Conservation (phyloP, 306 rosid species). For the Quercus suber region DNA sequence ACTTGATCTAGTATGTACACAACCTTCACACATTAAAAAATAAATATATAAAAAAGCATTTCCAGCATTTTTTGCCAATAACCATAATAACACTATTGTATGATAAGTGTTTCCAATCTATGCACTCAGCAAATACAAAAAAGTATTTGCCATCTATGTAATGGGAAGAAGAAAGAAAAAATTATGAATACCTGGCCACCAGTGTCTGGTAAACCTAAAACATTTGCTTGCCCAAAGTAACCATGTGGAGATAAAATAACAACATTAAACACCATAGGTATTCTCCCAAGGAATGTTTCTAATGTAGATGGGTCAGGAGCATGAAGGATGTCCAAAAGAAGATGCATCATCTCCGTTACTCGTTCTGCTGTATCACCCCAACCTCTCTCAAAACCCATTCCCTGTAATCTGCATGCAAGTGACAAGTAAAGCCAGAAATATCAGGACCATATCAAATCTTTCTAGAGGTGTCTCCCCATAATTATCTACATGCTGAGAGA, state of each 20-base stretch:
- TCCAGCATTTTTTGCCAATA: neutral
- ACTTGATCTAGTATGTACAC: slow-evolving; percentile 97
- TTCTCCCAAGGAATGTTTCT: slow-evolving; percentile 84
- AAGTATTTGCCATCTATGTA: neutral
- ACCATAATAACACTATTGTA: neutral
- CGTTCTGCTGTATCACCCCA: slow-evolving; percentile 85
- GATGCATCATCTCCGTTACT: slow-evolving; percentile 72
- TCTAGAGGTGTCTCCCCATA: neutral
- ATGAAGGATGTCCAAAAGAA: slow-evolving; percentile 82
- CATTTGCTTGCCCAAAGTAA: slow-evolving; percentile 95
- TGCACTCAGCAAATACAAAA: neutral
- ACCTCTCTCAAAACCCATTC: slow-evolving; percentile 86
- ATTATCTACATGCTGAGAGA: slow-evolving; percentile 6
- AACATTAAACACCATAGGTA: slow-evolving; percentile 92
- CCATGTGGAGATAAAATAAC: slow-evolving; percentile 92
- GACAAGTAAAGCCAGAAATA: neutral
- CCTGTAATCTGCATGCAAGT: slow-evolving; percentile 64
- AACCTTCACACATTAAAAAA: slow-evolving; percentile 43
- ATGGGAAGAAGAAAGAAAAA: neutral
- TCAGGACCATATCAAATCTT: slow-evolving; percentile 1
- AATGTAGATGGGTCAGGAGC: slow-evolving; percentile 91
- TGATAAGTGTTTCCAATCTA: neutral
- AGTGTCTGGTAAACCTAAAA: slow-evolving; percentile 95
- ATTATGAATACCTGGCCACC: slow-evolving; percentile 81
- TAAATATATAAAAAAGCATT: neutral